A percentile compares a stretch with the other conserved stretches of the same genome.
Conservation (phyloP, 495 filamentous ascomycete genomes). For the Penicillium samsonianum region DNA sequence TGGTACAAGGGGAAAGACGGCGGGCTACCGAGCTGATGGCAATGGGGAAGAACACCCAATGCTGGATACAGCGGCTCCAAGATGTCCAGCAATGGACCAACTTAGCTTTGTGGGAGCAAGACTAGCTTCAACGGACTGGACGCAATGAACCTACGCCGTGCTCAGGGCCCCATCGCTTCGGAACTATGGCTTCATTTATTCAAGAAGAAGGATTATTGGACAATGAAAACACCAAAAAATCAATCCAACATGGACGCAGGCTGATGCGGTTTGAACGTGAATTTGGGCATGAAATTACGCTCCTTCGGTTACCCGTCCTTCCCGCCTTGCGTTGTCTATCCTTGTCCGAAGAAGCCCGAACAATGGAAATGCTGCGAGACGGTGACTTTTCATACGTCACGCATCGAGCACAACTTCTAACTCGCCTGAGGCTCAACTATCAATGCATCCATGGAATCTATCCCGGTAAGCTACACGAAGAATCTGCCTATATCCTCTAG, state of each 20-base stretch:
- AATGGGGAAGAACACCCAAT: no score
- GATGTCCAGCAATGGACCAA: no score
- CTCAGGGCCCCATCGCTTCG: no score
- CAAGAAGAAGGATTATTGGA: no score
- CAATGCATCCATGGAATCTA: conserved; percentile 1
- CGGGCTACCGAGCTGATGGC: no score
- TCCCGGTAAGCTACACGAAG: not conserved
- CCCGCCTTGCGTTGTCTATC: not conserved
- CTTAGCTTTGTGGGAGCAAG: no score
- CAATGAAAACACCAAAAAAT: not conserved
- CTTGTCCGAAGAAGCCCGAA: not conserved
- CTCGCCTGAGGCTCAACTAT: not conserved
- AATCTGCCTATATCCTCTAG: not conserved
- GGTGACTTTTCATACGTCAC: not conserved
- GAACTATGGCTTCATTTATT: no score
- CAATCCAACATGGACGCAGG: not conserved
- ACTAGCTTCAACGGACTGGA: no score
- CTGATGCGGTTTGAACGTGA: conserved; percentile 3
- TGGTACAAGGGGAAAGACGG: no score
- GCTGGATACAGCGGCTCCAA: no score
- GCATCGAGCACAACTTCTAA: not conserved
- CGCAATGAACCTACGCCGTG: no score
- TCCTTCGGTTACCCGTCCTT: not conserved
- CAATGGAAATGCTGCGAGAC: not conserved
- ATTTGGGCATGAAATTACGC: not conserved